Evolutionary conservation across 2,329 filamentous ascomycete species (phyloP).

Genomic region (Huntiella decipiens): DNA sequence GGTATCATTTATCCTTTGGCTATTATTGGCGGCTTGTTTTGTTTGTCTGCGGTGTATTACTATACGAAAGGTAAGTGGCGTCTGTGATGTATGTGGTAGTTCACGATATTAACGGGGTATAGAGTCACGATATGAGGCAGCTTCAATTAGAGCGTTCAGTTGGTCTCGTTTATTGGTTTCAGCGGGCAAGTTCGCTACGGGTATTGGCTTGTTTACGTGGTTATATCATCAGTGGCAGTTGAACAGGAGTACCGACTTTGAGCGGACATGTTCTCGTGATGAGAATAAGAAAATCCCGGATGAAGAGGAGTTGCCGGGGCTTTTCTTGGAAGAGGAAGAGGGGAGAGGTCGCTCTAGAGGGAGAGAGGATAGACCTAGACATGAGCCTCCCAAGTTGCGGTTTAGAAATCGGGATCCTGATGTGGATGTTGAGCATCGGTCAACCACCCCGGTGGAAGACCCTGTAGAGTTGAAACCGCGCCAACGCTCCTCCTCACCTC

Average conservation of each 20-base stretch:
- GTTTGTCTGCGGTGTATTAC: constrained; percentile 6
- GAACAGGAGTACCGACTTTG: not conserved
- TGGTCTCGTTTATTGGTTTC: constrained; percentile 4
- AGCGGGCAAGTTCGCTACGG: constrained; percentile 4
- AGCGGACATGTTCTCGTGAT: not conserved
- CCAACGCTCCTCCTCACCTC: not conserved
- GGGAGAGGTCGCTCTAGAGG: not conserved
- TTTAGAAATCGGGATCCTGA: not conserved
- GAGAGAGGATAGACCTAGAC: not conserved
- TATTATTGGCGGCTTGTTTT: constrained; percentile 1
- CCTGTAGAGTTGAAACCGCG: not conserved
- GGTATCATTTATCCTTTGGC: constrained; percentile 5
- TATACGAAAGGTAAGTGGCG: constrained; percentile 6
- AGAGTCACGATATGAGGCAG: constrained; percentile 8
- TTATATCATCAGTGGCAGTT: constrained; percentile 7
- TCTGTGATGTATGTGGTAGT: not conserved
- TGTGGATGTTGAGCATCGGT: not conserved
- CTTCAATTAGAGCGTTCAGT: constrained; percentile 2
- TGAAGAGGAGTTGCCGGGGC: not conserved
- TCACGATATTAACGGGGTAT: not conserved
- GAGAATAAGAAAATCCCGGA: not conserved
- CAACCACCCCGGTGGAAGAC: not conserved
- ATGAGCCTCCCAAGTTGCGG: not conserved
- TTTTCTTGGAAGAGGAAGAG: not conserved
- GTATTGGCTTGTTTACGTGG: constrained; percentile 7